A percentile compares a stretch with the other conserved stretches of the same genome.
phyloP scores from a whole-genome alignment of 192 early-diverging fungal species.

The Umbelopsis sp. region DNA sequence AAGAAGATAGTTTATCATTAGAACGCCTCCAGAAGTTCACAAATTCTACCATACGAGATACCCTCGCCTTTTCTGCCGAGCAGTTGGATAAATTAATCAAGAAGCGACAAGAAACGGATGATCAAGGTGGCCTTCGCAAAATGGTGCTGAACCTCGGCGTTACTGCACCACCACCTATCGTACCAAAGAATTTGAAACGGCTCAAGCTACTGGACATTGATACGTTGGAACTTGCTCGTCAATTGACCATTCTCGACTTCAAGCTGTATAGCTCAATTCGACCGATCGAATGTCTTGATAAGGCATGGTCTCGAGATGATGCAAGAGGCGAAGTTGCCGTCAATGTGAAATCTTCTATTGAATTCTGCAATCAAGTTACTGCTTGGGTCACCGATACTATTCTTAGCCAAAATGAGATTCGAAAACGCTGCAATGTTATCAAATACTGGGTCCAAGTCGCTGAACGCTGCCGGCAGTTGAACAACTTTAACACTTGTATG shows the following conservation, averaged over 20 bases:
- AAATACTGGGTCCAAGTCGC: slow-evolving; percentile 88
- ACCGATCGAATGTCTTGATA: slow-evolving; percentile 87
- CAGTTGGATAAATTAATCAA: slow-evolving; percentile 82
- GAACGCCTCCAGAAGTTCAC: slow-evolving; percentile 72
- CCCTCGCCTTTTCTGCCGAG: slow-evolving; percentile 66
- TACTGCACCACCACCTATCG: slow-evolving; percentile 74
- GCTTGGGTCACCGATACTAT: slow-evolving; percentile 89
- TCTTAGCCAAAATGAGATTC: slow-evolving; percentile 77
- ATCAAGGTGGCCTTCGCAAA: slow-evolving; percentile 53
- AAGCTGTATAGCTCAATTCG: slow-evolving; percentile 80
- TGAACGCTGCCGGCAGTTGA: slow-evolving; percentile 78
- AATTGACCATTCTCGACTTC: slow-evolving; percentile 94
- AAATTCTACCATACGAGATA: slow-evolving; percentile 67
- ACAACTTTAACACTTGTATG: slow-evolving; percentile 96
- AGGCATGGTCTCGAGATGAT: slow-evolving; percentile 78
- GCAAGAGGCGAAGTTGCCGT: slow-evolving; percentile 65
- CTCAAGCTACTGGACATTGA: slow-evolving; percentile 88
- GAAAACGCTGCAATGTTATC: slow-evolving; percentile 73
- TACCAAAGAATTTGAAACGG: slow-evolving; percentile 77
- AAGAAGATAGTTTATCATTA: slow-evolving; percentile 69
- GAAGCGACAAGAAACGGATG: slow-evolving; percentile 61
- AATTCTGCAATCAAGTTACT: slow-evolving; percentile 81
- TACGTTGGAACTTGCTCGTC: slow-evolving; percentile 90
- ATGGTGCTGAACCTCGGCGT: slow-evolving; percentile 65
- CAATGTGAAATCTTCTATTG: slow-evolving; percentile 89